Conservation (phyloP, 352 stramenopile species). For the Pythium sp. region DNA sequence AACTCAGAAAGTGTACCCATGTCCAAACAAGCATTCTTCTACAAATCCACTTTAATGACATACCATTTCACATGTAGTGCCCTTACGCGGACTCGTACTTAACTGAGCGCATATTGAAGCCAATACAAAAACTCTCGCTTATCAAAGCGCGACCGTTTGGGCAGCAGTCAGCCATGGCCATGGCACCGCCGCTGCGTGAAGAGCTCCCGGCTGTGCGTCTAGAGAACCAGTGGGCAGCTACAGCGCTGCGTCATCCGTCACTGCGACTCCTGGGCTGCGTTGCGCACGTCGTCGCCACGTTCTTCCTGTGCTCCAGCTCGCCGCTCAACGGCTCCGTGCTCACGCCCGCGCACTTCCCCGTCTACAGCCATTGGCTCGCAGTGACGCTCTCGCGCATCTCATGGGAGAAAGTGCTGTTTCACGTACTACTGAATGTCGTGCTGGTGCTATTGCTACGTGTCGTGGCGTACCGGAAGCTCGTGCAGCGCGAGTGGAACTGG, state of each 20-base stretch:
- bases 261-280: constrained; percentile 36
- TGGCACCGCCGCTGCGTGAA: background rate
- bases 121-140: background rate
- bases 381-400: constrained; percentile 21
- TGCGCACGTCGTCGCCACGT: constrained; percentile 30
- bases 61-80: background rate
- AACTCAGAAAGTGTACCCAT: constrained; percentile 3
- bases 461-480: constrained; percentile 33
- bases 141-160: background rate
- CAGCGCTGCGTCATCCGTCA: constrained; percentile 39
- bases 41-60: background rate
- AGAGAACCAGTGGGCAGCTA: constrained; percentile 35
- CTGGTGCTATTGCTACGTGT: constrained; percentile 36
- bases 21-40: constrained; percentile 1
- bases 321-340: constrained; percentile 35
- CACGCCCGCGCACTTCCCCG: constrained; percentile 32
- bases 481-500: constrained; percentile 55
- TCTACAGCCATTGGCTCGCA: constrained; percentile 31
- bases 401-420: constrained; percentile 33
- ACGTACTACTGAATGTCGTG: constrained; percentile 17
- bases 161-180: background rate
- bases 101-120: background rate
- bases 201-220: constrained; percentile 23
- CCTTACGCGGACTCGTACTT: background rate
- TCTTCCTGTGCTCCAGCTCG: constrained; percentile 39